Evolutionary conservation across 192 early-diverging fungal genomes (phyloP).

Genomic region (Irineochytrium annulatum): DNA sequence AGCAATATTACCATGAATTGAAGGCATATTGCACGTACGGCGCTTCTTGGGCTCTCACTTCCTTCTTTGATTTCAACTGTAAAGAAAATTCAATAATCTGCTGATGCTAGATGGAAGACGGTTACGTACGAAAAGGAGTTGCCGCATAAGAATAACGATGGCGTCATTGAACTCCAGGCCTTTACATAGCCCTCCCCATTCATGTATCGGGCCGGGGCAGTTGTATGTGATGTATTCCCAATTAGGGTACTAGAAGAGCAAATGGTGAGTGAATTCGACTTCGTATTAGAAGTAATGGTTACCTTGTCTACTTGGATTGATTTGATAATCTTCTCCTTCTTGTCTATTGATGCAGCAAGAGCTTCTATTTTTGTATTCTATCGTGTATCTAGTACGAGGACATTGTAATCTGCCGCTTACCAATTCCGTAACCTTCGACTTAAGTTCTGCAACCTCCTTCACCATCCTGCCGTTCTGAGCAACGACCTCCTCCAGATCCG

Average conservation of each 20-base stretch:
- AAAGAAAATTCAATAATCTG: too few relatives aligned
- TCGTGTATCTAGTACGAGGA: too few relatives aligned
- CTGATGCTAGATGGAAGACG: too few relatives aligned
- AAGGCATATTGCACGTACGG: too few relatives aligned
- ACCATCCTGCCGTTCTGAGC: too few relatives aligned
- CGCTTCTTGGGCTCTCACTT: too few relatives aligned
- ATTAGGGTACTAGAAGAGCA: slow-evolving; percentile 41
- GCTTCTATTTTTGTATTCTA: neutral
- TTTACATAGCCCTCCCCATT: slow-evolving; percentile 40
- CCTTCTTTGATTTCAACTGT: neutral
- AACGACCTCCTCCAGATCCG: neutral
- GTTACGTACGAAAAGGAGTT: slow-evolving; percentile 25
- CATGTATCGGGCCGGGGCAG: slow-evolving; percentile 33
- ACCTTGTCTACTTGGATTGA: slow-evolving; percentile 3
- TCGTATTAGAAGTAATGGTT: neutral
- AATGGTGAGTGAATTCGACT: slow-evolving; percentile 9
- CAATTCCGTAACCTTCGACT: slow-evolving; percentile 1
- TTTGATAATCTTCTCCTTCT: neutral
- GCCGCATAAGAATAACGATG: slow-evolving; percentile 41
- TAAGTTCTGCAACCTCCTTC: too few relatives aligned
- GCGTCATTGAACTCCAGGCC: slow-evolving; percentile 46
- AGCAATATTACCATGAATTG: too few relatives aligned
- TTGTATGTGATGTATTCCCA: slow-evolving; percentile 46
- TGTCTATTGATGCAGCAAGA: neutral
- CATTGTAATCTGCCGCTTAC: too few relatives aligned